Base-by-base conservation (phyloP, 2,329 filamentous ascomycete genomes). In the Apiospora saccharicola region DNA sequence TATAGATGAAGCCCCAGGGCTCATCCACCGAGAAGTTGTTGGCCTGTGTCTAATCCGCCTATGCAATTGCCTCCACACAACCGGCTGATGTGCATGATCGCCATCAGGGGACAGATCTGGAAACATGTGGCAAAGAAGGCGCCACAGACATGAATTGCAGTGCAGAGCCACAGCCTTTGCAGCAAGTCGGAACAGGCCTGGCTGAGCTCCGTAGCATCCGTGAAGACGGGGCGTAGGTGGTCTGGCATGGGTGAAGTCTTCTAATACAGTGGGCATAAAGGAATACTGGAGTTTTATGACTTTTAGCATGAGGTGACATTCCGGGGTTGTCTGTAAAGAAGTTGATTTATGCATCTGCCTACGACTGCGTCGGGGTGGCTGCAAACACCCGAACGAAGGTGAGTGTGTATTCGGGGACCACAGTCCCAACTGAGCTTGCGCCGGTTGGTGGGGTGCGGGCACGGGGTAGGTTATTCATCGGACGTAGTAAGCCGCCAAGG, bases 401-500 rank as follows among this genome's bases (percentile, higher is more conserved):
- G 26, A 14, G 26, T 34, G 5, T 12, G 1, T 8, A 19, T 30
- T 22, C 53, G 53, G 53, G 30, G 53, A 12, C 26, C 30, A 22
- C 34, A n/a, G 3, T 37, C 30, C 26, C 26, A 16, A 8, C 3
- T 7, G 0, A 26, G 12, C n/a, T 61, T 61, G 53, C 30, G 30
- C 53, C 53, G 53, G 26, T 61, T 30, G 53, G 53, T 41, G 34
- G 34, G 34, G 34, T 41, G 8, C 57, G 19, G 57, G 41, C 34
- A n/a, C 34, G 57, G 57, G 57, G 30, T 19, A 64, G 4, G 26
- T 30, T 30, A 30, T 30, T 37, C 5, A 12, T 22, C 57, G 34
- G 57, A 64, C 22, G 30, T 64, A 64, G 57, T 64, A 64, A 64
- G 57, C 57, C 30, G 34, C 57, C 34, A 64, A 64, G 57, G 34